Evolutionary conservation across 106 monocot genomes (phyloP), one percentile per base, ranked within the genome.

Genomic region (Chionographis japonica): DNA sequence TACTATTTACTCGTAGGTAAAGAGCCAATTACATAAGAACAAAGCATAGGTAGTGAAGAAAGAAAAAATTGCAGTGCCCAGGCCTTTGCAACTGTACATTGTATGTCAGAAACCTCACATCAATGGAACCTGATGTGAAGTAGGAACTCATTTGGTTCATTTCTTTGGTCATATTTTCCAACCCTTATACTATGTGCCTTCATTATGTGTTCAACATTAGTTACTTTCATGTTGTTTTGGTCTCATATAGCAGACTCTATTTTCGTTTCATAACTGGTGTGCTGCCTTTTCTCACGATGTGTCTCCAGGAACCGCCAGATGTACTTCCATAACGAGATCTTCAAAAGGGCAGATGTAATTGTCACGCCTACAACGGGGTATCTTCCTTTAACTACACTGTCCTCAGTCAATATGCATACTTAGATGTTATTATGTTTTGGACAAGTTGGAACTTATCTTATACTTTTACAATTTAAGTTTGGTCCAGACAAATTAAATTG

Each of bases 301-400:
- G 5, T 70, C 19, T 73, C 60, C 74, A 94, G 94, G 75, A 90
- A 82, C 54, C 86, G 94, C 13, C 94, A 94, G 65, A 85, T 83
- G 83, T 73, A 87, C 54, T 87, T 94, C 55, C 90, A 94, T 60
- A 80, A 76, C 13, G 73, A 85, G 56, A 94, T 94, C 50, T 90
- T 94, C 58, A 76, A 81, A 80, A 67, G 0, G 2, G 90, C 87
- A 15, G 90, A 94, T 79, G 90, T 87, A 12, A 94, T 94, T 63
- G 94, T 90, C 72, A 87, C 90, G 39, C 94, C 94, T n/a, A 94
- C 85, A 58, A 90, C 90, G 10, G 94, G 90, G 94, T 94, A 90
- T 50, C 35, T 40, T 50, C 8, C 65, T 72, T 58, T 11, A 53
- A 68, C 19, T 17, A 27, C 54, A 12, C 40, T 60, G 38, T 18